Percentiles rank a stretch among this genome's conserved stretches.
Conservation (phyloP, 169 alveolate species). For the Plasmodium inui region DNA sequence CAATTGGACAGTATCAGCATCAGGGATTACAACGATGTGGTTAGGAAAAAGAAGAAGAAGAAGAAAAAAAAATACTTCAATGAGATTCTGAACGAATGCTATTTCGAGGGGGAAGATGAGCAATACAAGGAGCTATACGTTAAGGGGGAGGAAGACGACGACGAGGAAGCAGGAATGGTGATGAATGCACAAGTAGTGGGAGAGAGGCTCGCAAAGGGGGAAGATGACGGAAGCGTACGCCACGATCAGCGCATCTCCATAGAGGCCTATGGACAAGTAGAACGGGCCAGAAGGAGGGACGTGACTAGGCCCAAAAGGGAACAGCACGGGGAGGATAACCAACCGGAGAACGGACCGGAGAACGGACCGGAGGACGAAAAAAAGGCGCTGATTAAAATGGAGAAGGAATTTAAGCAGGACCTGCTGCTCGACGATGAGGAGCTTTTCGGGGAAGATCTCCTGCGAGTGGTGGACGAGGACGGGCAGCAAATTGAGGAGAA, state of each 20-base stretch:
- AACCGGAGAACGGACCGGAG: not conserved
- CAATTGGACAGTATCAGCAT: constrained; percentile 7
- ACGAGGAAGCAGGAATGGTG: not conserved
- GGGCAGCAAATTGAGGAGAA: not conserved
- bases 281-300: not conserved
- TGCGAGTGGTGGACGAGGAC: not conserved
- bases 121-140: constrained; percentile 8
- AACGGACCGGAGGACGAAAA: not conserved
- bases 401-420: constrained; percentile 25
- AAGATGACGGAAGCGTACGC: not conserved
- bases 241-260: not conserved
- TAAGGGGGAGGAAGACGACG: constrained; percentile 11
- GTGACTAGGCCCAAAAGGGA: not conserved
- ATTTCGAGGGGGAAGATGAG: not conserved
- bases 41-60: constrained; percentile 26
- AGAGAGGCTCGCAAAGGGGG: not conserved
- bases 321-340: not conserved
- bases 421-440: constrained; percentile 41
- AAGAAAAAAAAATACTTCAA: constrained; percentile 39
- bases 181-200: not conserved
- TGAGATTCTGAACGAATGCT: constrained; percentile 26
- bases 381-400: not conserved
- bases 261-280: not conserved
- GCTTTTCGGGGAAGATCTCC: constrained; percentile 55
- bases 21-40: constrained; percentile 58